Evolutionary conservation across 139 green algal species (phyloP).

Genomic region (Chlamydomonas incerta): DNA sequence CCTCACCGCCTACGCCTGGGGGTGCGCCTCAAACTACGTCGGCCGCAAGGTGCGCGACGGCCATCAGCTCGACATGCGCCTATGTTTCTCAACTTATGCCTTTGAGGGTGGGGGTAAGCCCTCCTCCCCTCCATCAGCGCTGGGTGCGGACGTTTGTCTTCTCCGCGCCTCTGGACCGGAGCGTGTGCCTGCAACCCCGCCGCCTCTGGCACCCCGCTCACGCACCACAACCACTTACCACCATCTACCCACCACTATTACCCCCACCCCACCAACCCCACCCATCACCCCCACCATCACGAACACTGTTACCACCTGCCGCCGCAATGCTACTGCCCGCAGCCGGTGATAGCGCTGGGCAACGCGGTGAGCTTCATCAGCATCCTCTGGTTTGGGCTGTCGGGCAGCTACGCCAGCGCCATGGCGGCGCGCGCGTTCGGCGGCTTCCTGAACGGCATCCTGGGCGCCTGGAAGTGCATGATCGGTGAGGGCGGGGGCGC

Average conservation of each 20-base stretch:
- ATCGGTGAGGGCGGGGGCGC: conserved; percentile 40
- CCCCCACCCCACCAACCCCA: too few species aligned
- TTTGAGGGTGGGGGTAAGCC: too few species aligned
- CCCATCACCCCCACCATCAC: neutral
- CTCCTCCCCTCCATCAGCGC: too few species aligned
- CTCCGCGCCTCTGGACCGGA: too few species aligned
- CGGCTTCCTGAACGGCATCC: conserved; percentile 78
- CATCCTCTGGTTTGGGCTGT: conserved; percentile 71
- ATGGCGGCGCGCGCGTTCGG: conserved; percentile 50
- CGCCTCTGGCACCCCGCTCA: too few species aligned
- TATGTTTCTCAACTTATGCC: too few species aligned
- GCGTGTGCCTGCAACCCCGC: too few species aligned
- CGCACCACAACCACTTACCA: too few species aligned
- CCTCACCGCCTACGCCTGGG: conserved; percentile 63
- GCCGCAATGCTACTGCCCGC: neutral
- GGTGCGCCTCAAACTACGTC: conserved; percentile 61
- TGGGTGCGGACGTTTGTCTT: too few species aligned
- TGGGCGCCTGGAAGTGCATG: conserved; percentile 70
- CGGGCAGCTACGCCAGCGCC: conserved; percentile 56
- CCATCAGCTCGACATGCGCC: too few species aligned
- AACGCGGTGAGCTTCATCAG: conserved; percentile 54
- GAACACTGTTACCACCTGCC: neutral
- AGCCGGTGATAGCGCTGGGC: conserved; percentile 76
- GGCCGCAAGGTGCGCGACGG: conserved; percentile 71
- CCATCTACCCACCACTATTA: too few species aligned